Evolutionary conservation across 2,329 filamentous ascomycete species (phyloP).

Genomic region (Nemania bipapillata): DNA sequence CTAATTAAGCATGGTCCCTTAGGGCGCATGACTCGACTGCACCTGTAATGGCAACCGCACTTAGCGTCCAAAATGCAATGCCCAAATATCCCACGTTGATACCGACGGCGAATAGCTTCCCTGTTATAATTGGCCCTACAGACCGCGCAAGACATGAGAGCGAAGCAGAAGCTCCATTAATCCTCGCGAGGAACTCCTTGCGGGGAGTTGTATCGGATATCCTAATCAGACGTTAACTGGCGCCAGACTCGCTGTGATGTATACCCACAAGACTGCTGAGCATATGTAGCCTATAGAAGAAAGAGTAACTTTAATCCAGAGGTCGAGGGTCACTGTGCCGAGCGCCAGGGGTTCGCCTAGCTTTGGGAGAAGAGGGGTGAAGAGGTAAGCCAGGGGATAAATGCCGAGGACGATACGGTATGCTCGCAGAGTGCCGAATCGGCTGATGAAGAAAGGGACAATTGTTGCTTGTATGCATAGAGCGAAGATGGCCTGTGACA

Average conservation of each 20-base stretch:
- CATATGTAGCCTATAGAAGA: too few relatives aligned
- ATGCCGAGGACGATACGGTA: too few relatives aligned
- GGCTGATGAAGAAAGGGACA: too few relatives aligned
- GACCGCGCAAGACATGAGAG: conserved; percentile 15
- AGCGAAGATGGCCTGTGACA: conserved; percentile 11
- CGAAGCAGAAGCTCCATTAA: too few relatives aligned
- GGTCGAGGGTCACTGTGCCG: too few relatives aligned
- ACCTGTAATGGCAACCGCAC: background rate
- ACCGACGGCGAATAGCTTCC: conserved; percentile 10
- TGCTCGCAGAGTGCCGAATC: too few relatives aligned
- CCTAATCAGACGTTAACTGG: too few relatives aligned
- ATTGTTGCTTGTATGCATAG: conserved; percentile 5
- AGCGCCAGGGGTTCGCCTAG: background rate
- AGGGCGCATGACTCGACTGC: background rate
- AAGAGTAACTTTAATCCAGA: too few relatives aligned
- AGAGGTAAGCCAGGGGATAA: conserved; percentile 1
- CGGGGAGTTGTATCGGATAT: too few relatives aligned
- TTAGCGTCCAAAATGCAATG: background rate
- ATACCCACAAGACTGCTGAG: too few relatives aligned
- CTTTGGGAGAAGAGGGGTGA: background rate
- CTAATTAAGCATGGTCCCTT: background rate
- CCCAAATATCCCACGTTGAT: background rate
- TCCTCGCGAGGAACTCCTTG: too few relatives aligned
- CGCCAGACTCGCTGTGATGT: too few relatives aligned
- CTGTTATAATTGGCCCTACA: background rate